These are phyloP conservation scores for Martiniozyma abietophila DNA, from an alignment of 805 yeast genomes.

Conservation along the genomic window DNA sequence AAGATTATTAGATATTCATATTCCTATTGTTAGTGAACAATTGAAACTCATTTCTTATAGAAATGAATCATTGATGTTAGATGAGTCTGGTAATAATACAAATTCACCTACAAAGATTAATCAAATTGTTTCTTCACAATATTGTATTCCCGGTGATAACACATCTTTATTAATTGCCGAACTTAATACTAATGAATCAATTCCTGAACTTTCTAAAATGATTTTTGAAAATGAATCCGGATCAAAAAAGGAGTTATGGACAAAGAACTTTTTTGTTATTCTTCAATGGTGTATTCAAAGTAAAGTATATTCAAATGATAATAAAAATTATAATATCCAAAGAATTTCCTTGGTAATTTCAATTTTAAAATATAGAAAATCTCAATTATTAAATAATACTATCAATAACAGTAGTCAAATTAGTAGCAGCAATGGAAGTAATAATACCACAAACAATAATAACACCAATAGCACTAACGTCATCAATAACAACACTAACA, in stretches of 20 bases:
- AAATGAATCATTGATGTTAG: conserved; percentile 62
- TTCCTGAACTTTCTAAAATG: conserved; percentile 16
- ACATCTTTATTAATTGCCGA: conserved; percentile 16
- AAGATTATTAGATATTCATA: conserved; percentile 28
- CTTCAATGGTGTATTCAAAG: conserved; percentile 26
- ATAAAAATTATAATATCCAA: conserved; percentile 8
- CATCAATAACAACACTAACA: too few species aligned
- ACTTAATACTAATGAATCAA: conserved; percentile 21
- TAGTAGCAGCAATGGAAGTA: too few species aligned
- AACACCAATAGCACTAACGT: too few species aligned
- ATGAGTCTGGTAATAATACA: conserved; percentile 20
- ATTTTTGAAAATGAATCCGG: conserved; percentile 19
- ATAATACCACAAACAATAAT: too few species aligned
- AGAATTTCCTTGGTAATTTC: conserved; percentile 21
- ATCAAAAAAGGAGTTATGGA: conserved; percentile 19
- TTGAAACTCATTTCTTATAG: conserved; percentile 54
- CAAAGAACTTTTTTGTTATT: conserved; percentile 14
- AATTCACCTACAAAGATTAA: background rate
- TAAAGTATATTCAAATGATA: conserved; percentile 11
- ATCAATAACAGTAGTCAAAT: conserved; percentile 18
- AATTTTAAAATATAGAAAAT: conserved; percentile 18
- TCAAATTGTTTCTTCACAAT: background rate
- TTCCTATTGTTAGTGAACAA: conserved; percentile 33
- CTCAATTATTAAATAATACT: conserved; percentile 16
- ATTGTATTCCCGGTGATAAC: conserved; percentile 9